A percentile compares a stretch with the other conserved stretches of the same genome.
Conservation (phyloP, 192 early-diverging fungal genomes). For the Gorgonomyces haynaldii region DNA sequence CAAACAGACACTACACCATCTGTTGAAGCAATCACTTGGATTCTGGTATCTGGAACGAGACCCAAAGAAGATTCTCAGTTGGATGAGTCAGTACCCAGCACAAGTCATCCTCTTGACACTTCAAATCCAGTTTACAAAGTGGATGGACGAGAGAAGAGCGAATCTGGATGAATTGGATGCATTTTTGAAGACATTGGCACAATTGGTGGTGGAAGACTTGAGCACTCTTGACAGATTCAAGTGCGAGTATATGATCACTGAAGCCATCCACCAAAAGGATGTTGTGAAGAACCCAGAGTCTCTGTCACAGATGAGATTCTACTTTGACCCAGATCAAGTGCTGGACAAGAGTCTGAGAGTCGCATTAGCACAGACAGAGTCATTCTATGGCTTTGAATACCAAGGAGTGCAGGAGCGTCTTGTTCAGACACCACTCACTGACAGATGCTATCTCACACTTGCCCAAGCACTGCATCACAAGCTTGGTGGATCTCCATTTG, state of each 20-base stretch:
- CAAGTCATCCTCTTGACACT: conserved; percentile 86
- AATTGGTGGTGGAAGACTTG: conserved; percentile 84
- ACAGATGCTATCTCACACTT: conserved; percentile 96
- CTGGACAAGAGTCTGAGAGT: conserved; percentile 63
- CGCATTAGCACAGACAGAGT: conserved; percentile 86
- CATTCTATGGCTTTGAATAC: conserved; percentile 96
- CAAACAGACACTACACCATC: conserved; percentile 59
- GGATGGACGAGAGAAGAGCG: conserved; percentile 62
- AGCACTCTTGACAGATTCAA: conserved; percentile 74
- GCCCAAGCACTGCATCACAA: conserved; percentile 90
- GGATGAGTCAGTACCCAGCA: conserved; percentile 83
- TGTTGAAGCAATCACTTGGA: conserved; percentile 4
- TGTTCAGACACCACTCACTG: conserved; percentile 97
- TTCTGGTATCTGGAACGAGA: background rate
- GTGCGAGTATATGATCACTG: conserved; percentile 96
- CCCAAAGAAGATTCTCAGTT: conserved; percentile 58
- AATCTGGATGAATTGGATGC: conserved; percentile 48
- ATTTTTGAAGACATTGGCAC: conserved; percentile 77
- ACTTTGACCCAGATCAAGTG: conserved; percentile 58
- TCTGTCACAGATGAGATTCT: conserved; percentile 91
- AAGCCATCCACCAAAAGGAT: conserved; percentile 97
- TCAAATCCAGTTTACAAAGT: conserved; percentile 82
- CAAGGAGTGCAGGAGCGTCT: conserved; percentile 92
- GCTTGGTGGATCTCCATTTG: conserved; percentile 95
- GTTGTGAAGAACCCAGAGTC: conserved; percentile 59